Evolutionary conservation across 106 monocot genomes (phyloP), one percentile per base, ranked within the genome.

Genomic region (Phalaenopsis aphrodite): DNA sequence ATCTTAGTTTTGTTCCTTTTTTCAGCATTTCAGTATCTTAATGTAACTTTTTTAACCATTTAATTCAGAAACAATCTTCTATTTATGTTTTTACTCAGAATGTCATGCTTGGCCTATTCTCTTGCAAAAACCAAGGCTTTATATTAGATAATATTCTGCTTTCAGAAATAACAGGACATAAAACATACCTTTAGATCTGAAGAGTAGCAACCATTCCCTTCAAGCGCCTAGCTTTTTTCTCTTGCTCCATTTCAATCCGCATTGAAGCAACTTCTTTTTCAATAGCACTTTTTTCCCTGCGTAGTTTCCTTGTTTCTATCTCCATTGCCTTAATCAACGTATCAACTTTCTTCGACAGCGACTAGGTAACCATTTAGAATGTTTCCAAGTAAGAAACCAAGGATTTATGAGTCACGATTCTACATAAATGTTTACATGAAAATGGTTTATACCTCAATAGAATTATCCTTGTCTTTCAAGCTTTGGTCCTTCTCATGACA

Each of bases 311-410:
- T 52, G 86, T 85, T 75, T 95, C 95, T 21, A 89, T 89, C 75
- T 95, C 95, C 95, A 92, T 95, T 42, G 92, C 90, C 79, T 88
- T 92, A 49, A 61, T 83, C 75, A 89, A 61, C 11, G 93, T 93
- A 71, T 93, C 91, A 41, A 93, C 83, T 79, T 91, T 95, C 83
- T 80, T 95, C 36, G 90, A 86, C 10, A 95, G 80, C 71, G 88
- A 82, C 92, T 95, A 77, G 23, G 87, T 12, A 49, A 30, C 8
- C 64, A 9, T 65, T 65, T 24, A 65, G 24, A 24, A 65, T 4
- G 11, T 23, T 24, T 65, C 23, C 1, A 65, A 65, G 64, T 30
- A 65, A 65, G 64, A 65, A 23, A 65, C 24, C 64, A n/a, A 7
- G 64, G 7, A 65, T 21, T 23, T 24, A 21, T 65, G n/a, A 24